phyloP scores from a whole-genome alignment of 208 protist genomes.

The Acanthamoeba lenticulata region DNA sequence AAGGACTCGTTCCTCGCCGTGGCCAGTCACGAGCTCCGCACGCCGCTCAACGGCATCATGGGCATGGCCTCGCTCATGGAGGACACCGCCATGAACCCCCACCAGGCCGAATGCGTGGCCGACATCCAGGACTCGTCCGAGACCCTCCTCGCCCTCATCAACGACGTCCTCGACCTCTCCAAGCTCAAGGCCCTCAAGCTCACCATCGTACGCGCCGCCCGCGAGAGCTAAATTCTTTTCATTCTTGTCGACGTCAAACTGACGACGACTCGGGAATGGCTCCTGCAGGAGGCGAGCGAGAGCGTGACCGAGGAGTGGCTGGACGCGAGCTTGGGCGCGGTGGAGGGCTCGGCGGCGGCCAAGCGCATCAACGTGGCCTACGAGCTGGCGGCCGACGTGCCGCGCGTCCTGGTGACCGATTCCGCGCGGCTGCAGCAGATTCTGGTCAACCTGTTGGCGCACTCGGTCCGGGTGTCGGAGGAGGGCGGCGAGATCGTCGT shows the following conservation, averaged over 20 bases:
- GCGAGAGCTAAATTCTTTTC: no score
- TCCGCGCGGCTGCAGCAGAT: constrained; percentile 24
- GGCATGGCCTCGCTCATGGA: constrained; percentile 72
- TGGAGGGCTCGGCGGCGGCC: neutral
- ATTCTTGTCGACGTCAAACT: no score
- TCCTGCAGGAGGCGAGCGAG: neutral
- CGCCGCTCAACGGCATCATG: constrained; percentile 79
- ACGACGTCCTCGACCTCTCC: constrained; percentile 60
- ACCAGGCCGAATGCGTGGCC: constrained; percentile 3
- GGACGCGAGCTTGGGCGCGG: neutral
- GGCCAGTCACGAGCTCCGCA: constrained; percentile 76
- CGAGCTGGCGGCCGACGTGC: neutral
- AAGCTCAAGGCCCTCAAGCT: constrained; percentile 62
- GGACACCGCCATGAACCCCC: constrained; percentile 55
- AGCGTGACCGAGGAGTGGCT: neutral
- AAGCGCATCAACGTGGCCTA: constrained; percentile 14
- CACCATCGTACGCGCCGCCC: neutral
- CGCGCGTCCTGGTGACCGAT: neutral
- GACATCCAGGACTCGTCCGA: constrained; percentile 51
- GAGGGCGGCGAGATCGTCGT: neutral
- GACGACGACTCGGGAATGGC: neutral
- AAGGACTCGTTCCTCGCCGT: constrained; percentile 57
- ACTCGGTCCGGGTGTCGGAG: neutral
- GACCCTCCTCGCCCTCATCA: neutral
- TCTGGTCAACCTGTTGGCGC: neutral